Evolutionary conservation across 148 eudicot genomes (phyloP).

Genomic region (Arctostaphylos glauca): DNA sequence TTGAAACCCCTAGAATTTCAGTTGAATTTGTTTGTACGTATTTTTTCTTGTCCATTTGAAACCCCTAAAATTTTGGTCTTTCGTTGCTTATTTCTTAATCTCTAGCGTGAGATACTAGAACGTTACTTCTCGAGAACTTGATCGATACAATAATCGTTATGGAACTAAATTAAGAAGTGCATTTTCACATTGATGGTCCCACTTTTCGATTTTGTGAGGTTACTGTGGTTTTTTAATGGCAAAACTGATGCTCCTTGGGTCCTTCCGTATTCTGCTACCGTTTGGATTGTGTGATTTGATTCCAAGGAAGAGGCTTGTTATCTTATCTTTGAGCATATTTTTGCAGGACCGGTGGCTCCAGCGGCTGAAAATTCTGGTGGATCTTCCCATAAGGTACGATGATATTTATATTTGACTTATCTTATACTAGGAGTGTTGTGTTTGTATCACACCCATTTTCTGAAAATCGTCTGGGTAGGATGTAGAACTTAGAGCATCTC

Average conservation of each 20-base stretch:
- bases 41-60: not conserved
- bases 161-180: not conserved
- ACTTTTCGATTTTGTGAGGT: not conserved
- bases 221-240: too few species aligned
- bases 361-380: constrained; percentile 36
- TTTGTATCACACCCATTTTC: not conserved
- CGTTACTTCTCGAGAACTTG: not conserved
- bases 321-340: not conserved
- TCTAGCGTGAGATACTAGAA: not conserved
- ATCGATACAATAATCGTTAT: not conserved
- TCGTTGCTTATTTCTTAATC: not conserved
- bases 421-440: not conserved
- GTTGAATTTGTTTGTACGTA: not conserved
- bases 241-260: not conserved
- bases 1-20: too few species aligned
- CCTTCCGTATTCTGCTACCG: not conserved
- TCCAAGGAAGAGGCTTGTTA: not conserved
- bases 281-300: not conserved
- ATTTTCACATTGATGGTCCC: not conserved
- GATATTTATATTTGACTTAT: not conserved
- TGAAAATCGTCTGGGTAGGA: not conserved
- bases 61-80: constrained; percentile 14
- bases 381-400: constrained; percentile 67
- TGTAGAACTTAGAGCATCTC: not conserved
- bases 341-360: constrained; percentile 41